These are phyloP conservation scores for Angophora floribunda DNA, from an alignment of 345 rosid species.

Conservation along the genomic window DNA sequence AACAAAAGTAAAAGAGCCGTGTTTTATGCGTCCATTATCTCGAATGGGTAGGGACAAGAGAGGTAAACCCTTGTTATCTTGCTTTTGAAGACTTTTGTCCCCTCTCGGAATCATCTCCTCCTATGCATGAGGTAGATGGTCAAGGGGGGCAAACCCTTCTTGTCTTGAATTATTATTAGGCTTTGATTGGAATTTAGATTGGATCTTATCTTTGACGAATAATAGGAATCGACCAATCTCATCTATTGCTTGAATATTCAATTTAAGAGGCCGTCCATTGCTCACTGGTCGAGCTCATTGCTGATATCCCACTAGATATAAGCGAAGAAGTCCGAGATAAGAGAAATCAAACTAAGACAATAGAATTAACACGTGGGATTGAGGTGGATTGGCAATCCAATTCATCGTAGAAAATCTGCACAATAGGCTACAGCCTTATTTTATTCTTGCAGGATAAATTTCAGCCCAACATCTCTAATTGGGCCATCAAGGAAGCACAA, in stretches of 20 bases:
- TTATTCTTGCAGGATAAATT: too few species aligned
- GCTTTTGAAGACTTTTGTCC: neutral
- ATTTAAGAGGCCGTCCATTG: neutral
- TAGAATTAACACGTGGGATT: too few species aligned
- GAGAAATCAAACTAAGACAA: too few species aligned
- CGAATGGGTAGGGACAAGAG: neutral
- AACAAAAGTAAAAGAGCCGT: neutral
- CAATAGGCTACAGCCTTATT: too few species aligned
- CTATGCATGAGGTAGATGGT: neutral
- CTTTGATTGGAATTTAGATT: neutral
- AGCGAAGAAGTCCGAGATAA: fast-evolving
- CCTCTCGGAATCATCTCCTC: neutral
- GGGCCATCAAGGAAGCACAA: too few species aligned
- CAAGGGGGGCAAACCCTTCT: neutral
- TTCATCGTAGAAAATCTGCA: too few species aligned
- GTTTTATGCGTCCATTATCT: neutral
- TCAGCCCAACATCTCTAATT: too few species aligned
- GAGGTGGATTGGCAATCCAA: too few species aligned
- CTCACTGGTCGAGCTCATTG: neutral
- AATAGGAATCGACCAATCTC: neutral
- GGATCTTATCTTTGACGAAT: neutral
- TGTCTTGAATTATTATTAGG: neutral
- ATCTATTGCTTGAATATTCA: neutral
- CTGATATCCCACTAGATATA: fast-evolving
- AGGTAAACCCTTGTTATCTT: neutral